Conservation (phyloP, 768 basidiomycete genomes). For the Zangia roseola region DNA sequence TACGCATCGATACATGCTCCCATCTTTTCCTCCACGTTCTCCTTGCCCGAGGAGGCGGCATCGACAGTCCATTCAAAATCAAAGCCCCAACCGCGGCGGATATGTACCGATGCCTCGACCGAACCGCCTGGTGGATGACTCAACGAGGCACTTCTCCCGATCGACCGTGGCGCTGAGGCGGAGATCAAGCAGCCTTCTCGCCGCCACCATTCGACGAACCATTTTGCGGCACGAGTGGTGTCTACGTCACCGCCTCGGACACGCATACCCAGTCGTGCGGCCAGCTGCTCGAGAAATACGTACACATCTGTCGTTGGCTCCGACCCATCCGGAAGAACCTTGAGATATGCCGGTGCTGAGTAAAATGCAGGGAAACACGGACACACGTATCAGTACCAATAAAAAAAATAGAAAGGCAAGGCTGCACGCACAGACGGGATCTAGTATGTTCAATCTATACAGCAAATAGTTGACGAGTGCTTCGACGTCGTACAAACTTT, state of each 20-base stretch:
- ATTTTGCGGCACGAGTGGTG: slow-evolving; percentile 65
- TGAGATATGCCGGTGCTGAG: slow-evolving; percentile 70
- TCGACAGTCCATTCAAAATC: slow-evolving; percentile 69
- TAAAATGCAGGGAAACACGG: background rate
- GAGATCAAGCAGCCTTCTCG: slow-evolving; percentile 62
- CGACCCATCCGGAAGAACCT: slow-evolving; percentile 53
- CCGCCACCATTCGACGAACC: slow-evolving; percentile 89
- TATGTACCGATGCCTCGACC: slow-evolving; percentile 1
- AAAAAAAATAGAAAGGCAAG: slow-evolving; percentile 5
- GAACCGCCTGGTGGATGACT: background rate
- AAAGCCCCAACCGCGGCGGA: slow-evolving; percentile 77
- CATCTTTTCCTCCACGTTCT: slow-evolving; percentile 62
- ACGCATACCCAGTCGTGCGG: slow-evolving; percentile 77
- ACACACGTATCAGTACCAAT: background rate
- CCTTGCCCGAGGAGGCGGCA: slow-evolving; percentile 10
- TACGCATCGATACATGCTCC: slow-evolving; percentile 64
- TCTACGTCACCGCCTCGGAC: slow-evolving; percentile 74
- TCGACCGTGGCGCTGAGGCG: slow-evolving; percentile 39
- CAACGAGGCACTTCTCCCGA: background rate
- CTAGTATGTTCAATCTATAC: slow-evolving; percentile 77
- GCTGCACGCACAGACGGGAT: slow-evolving; percentile 59
- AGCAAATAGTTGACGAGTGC: slow-evolving; percentile 83
- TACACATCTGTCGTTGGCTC: slow-evolving; percentile 59
- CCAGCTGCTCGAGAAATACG: slow-evolving; percentile 69
- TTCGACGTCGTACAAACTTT: slow-evolving; percentile 85